Evolutionary conservation across 192 early-diverging fungal species (phyloP).

Genomic region (Coemansia sp.): DNA sequence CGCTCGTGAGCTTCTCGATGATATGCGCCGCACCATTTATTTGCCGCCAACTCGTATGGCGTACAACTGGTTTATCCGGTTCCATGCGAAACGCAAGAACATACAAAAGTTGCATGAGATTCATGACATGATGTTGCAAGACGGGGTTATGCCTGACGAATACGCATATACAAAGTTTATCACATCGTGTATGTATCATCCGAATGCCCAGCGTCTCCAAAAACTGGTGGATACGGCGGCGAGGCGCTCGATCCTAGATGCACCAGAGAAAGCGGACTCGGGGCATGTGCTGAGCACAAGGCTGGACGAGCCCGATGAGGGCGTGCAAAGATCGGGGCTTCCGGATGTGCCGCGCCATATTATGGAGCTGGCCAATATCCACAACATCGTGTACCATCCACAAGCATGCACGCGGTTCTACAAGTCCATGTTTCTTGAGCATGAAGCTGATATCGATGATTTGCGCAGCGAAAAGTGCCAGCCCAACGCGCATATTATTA

Average conservation of each 20-base stretch:
- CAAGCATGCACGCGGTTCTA: conserved; percentile 45
- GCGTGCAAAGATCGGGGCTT: conserved; percentile 12
- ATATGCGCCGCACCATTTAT: conserved; percentile 50
- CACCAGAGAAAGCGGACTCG: not conserved
- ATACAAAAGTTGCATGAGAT: conserved; percentile 36
- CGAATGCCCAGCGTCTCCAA: conserved; percentile 19
- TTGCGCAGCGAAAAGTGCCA: conserved; percentile 9
- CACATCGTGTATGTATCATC: conserved; percentile 48
- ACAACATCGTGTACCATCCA: conserved; percentile 25
- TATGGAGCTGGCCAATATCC: conserved; percentile 7
- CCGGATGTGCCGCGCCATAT: conserved; percentile 15
- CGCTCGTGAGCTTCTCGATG: conserved; percentile 37
- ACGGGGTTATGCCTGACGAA: conserved; percentile 37
- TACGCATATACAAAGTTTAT: conserved; percentile 50
- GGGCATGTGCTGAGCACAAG: not conserved
- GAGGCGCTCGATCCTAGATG: not conserved
- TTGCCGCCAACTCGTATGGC: conserved; percentile 36
- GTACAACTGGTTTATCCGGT: conserved; percentile 46
- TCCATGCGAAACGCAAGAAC: conserved; percentile 48
- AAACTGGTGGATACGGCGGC: conserved; percentile 12
- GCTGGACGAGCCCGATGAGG: conserved; percentile 1
- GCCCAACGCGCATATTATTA: conserved; percentile 43
- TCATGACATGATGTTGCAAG: conserved; percentile 45
- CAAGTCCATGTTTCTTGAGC: conserved; percentile 39
- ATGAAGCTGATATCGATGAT: conserved; percentile 8